These are phyloP conservation scores for Metschnikowia chrysomelidarum DNA, from an alignment of 805 yeast species.

Conservation along the genomic window DNA sequence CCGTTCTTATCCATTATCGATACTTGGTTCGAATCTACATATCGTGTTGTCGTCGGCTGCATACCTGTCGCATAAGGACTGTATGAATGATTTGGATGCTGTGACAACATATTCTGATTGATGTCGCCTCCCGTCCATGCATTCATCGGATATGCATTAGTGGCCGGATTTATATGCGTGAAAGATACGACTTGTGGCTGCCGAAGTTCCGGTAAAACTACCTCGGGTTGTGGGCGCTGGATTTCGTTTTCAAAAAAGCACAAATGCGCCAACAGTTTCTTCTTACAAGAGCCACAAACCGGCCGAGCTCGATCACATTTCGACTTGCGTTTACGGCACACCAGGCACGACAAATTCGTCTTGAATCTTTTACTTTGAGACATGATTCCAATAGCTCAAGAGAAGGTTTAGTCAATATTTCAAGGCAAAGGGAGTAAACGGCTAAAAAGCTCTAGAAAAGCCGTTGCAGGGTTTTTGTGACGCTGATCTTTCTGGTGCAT, in stretches of 20 bases:
- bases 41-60: no score
- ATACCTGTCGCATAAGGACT: no score
- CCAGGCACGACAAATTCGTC: constrained; percentile 44
- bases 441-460: not conserved
- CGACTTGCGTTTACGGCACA: constrained; percentile 43
- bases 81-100: no score
- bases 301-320: constrained; percentile 44
- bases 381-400: constrained; percentile 1
- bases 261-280: constrained; percentile 43
- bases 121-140: no score
- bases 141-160: no score
- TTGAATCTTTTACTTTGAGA: constrained; percentile 34
- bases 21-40: no score
- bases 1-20: no score
- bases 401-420: constrained; percentile 3
- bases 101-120: no score
- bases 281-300: constrained; percentile 42
- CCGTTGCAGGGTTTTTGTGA: no score
- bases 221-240: constrained; percentile 2
- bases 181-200: not conserved
- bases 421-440: constrained; percentile 3
- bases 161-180: no score
- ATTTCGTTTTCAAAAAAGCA: constrained; percentile 34
- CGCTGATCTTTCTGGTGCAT: no score
- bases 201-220: no score